phyloP scores from a whole-genome alignment of 768 basidiomycete genomes.

The Lactarius vividus region DNA sequence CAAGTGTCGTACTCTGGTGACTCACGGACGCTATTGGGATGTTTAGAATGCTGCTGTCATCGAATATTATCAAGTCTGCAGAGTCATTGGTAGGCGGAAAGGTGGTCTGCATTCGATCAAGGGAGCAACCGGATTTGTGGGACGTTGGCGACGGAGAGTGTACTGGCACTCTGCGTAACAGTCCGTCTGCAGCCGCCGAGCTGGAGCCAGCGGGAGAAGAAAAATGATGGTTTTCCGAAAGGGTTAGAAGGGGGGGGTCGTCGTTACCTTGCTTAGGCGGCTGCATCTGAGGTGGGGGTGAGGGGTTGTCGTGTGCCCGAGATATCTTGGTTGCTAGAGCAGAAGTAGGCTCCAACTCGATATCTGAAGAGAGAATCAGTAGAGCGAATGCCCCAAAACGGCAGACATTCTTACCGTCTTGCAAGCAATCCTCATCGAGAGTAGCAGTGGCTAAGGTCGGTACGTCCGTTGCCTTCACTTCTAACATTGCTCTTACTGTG shows the following conservation, averaged over 20 bases:
- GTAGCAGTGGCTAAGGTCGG: neutral
- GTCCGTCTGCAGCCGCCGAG: neutral
- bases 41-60: constrained; percentile 3
- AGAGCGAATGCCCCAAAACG: neutral
- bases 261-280: constrained; percentile 21
- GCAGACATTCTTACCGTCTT: constrained; percentile 22
- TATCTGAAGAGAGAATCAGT: constrained; percentile 8
- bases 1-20: neutral
- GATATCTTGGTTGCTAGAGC: constrained; percentile 63
- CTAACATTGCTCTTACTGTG: neutral
- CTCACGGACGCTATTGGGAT: constrained; percentile 10
- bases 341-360: constrained; percentile 58
- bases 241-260: neutral
- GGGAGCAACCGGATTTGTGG: neutral
- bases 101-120: neutral
- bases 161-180: neutral
- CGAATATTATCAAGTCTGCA: constrained; percentile 13
- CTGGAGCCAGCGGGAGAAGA: neutral
- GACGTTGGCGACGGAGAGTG: neutral
- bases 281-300: constrained; percentile 50
- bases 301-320: constrained; percentile 72
- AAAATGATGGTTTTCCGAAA: neutral
- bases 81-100: neutral
- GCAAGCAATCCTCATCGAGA: constrained; percentile 11
- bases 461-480: neutral